phyloP scores from a whole-genome alignment of 176 grass and related monocot species.

The Rhynchospora pubera region DNA sequence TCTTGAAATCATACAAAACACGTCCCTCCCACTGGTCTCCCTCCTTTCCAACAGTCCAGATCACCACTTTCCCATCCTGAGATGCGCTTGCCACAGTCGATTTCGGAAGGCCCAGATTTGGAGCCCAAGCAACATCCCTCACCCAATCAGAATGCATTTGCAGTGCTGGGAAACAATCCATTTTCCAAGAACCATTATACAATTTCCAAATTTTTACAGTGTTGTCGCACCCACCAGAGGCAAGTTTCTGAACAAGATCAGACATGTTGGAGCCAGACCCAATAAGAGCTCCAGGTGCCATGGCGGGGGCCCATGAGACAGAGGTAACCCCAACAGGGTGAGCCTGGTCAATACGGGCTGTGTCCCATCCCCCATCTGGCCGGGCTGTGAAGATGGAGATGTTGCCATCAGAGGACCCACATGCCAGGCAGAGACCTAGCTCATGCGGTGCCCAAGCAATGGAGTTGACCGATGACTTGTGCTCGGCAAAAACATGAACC shows the following conservation, averaged over 20 bases:
- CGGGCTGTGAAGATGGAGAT: slow-evolving; percentile 62
- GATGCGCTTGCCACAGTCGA: slow-evolving; percentile 67
- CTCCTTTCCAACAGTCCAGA: slow-evolving; percentile 61
- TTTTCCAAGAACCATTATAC: slow-evolving; percentile 58
- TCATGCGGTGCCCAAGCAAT: slow-evolving; percentile 73
- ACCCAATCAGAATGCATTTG: slow-evolving; percentile 71
- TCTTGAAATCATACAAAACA: slow-evolving; percentile 57
- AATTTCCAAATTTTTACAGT: slow-evolving; percentile 84
- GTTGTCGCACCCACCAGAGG: slow-evolving; percentile 64
- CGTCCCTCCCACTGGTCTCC: slow-evolving; percentile 62
- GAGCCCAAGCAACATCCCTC: slow-evolving; percentile 56
- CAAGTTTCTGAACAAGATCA: slow-evolving; percentile 64
- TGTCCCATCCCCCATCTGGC: slow-evolving; percentile 66
- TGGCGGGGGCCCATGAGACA: slow-evolving; percentile 53
- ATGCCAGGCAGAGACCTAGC: slow-evolving; percentile 54
- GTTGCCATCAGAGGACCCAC: slow-evolving; percentile 68
- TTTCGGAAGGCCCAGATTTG: slow-evolving; percentile 69
- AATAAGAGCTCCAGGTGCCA: slow-evolving; percentile 47
- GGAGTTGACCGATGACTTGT: slow-evolving; percentile 76
- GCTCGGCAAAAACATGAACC: slow-evolving; percentile 41
- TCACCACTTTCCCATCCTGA: slow-evolving; percentile 66
- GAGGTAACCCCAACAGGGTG: slow-evolving; percentile 69
- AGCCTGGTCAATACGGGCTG: slow-evolving; percentile 54
- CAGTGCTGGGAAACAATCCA: slow-evolving; percentile 66
- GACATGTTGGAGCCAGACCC: slow-evolving; percentile 39